These are phyloP conservation scores for Penicillium goetzii DNA, from an alignment of 495 filamentous ascomycete species.

Conservation along the genomic window DNA sequence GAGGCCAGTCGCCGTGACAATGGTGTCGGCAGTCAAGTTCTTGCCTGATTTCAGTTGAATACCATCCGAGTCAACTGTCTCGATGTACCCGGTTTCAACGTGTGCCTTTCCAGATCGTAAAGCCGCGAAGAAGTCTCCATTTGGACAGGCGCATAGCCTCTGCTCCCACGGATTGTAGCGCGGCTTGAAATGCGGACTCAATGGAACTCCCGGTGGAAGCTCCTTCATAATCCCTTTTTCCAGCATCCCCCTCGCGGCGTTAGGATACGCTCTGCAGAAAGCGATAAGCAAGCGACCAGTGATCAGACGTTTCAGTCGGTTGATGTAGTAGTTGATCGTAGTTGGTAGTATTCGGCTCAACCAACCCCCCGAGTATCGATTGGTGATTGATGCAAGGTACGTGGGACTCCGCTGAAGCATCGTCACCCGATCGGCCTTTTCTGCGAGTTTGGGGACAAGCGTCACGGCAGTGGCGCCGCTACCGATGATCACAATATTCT, in stretches of 20 bases:
- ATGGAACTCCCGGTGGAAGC: slow-evolving; percentile 54
- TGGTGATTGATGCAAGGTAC: slow-evolving; percentile 50
- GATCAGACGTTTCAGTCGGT: slow-evolving; percentile 37
- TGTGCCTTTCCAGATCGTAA: slow-evolving; percentile 20
- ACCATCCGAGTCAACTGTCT: slow-evolving; percentile 53
- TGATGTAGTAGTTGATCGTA: slow-evolving; percentile 33
- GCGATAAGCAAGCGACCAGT: slow-evolving; percentile 39
- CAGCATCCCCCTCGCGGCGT: slow-evolving; percentile 42
- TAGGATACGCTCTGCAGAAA: slow-evolving; percentile 57
- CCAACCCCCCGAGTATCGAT: slow-evolving; percentile 24
- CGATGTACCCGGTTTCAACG: slow-evolving; percentile 49
- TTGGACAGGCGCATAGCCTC: slow-evolving; percentile 34
- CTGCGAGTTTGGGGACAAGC: slow-evolving; percentile 37
- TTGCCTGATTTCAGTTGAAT: slow-evolving; percentile 58
- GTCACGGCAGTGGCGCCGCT: slow-evolving; percentile 55
- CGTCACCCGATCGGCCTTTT: slow-evolving; percentile 40
- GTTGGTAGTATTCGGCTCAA: slow-evolving; percentile 30
- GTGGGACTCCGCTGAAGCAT: slow-evolving; percentile 56
- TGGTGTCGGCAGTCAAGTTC: slow-evolving; percentile 60
- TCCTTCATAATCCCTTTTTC: slow-evolving; percentile 34
- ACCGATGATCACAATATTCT: slow-evolving; percentile 54
- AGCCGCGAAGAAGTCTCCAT: slow-evolving; percentile 12
- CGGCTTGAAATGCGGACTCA: slow-evolving; percentile 69
- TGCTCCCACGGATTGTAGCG: slow-evolving; percentile 69
- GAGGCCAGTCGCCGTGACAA: slow-evolving; percentile 67